A percentile compares a stretch with the other conserved stretches of the same genome.
Evolutionary conservation across 148 eudicot species (phyloP).

Genomic region (Vaccinium macrocarpon): DNA sequence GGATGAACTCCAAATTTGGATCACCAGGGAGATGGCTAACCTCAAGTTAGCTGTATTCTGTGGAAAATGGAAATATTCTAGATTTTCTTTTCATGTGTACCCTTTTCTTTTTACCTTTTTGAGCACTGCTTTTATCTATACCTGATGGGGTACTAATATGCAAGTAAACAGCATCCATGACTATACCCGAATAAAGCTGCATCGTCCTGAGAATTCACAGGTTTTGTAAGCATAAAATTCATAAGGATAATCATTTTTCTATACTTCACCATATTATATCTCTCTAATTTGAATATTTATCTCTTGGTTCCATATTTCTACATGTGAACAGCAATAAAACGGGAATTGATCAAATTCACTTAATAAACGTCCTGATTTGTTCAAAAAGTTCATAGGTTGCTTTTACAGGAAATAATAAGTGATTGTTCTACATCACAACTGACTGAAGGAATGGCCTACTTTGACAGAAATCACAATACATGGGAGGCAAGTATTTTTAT

Average conservation of each 20-base stretch:
- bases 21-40: slow-evolving; percentile 13
- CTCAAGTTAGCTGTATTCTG: slow-evolving; percentile 2
- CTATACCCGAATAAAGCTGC: background rate
- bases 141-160: background rate
- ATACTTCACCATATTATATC: background rate
- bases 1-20: slow-evolving; percentile 16
- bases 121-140: background rate
- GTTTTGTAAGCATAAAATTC: background rate
- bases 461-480: background rate
- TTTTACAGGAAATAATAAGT: background rate
- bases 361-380: background rate
- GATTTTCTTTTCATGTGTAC: background rate
- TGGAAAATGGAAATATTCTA: slow-evolving; percentile 1
- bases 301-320: background rate
- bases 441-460: background rate
- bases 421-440: background rate
- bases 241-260: background rate
- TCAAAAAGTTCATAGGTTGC: background rate
- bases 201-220: background rate
- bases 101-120: background rate
- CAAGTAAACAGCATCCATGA: slow-evolving; percentile 1
- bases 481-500: background rate
- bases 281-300: background rate
- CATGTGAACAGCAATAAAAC: background rate
- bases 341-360: background rate